Percentiles rank a stretch among this genome's conserved stretches.
Evolutionary conservation across 768 basidiomycete species (phyloP).

Genomic region (Myochromella boudieri): DNA sequence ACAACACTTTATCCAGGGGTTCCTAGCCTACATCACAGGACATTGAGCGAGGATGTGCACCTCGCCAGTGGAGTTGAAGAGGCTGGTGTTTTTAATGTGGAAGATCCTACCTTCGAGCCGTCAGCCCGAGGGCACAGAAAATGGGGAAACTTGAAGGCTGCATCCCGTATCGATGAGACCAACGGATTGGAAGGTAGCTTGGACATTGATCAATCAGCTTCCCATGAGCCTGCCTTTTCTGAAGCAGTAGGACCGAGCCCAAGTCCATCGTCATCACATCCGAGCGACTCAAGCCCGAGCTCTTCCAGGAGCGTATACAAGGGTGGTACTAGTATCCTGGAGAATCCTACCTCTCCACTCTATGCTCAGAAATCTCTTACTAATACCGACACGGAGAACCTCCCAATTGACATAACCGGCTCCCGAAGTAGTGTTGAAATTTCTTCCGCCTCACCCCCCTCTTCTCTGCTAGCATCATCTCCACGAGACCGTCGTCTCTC

Average conservation of each 20-base stretch:
- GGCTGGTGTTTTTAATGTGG: constrained; percentile 37
- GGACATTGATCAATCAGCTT: constrained; percentile 9
- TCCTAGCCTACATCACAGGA: constrained; percentile 26
- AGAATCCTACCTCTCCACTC: too few relatives aligned
- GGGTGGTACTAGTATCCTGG: too few relatives aligned
- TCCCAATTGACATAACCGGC: neutral
- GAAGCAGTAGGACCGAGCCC: constrained; percentile 9
- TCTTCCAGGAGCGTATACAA: too few relatives aligned
- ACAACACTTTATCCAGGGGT: constrained; percentile 43
- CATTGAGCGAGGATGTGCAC: constrained; percentile 23
- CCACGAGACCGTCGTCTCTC: too few relatives aligned
- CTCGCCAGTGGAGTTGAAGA: constrained; percentile 19
- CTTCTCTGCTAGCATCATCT: too few relatives aligned
- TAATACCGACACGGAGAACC: neutral
- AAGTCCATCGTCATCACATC: constrained; percentile 20
- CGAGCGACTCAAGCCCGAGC: constrained; percentile 8
- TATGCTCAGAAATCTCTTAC: neutral
- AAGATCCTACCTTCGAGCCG: constrained; percentile 30
- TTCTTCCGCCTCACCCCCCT: constrained; percentile 3
- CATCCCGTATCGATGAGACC: constrained; percentile 20
- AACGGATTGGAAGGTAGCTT: constrained; percentile 9
- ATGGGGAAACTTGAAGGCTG: constrained; percentile 14
- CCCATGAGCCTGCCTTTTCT: too few relatives aligned
- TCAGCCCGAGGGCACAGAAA: too few relatives aligned
- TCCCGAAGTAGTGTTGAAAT: neutral